phyloP scores from a whole-genome alignment of 2,329 filamentous ascomycete species.

The Parastagonospora avenae region DNA sequence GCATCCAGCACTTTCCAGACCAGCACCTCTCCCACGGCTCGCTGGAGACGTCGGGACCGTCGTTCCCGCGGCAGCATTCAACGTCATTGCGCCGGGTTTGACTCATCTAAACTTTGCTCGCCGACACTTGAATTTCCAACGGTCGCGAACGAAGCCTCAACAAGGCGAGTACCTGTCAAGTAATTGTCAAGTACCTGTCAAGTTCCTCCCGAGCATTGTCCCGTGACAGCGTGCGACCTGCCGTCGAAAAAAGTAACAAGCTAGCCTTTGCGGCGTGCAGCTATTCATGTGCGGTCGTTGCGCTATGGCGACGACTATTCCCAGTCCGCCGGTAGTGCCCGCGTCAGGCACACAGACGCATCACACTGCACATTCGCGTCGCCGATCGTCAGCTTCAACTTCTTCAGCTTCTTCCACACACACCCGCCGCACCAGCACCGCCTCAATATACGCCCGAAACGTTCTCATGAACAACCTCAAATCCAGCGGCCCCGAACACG shows the following conservation, averaged over 20 bases:
- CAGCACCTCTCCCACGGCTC: no score
- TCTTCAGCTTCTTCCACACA: conserved; percentile 10
- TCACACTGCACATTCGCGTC: neutral
- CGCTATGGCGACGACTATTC: no score
- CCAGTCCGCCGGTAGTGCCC: no score
- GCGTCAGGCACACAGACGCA: no score
- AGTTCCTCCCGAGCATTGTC: neutral
- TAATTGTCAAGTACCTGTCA: no score
- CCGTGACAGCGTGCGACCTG: conserved; percentile 1
- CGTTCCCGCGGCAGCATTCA: neutral
- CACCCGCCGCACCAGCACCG: conserved; percentile 48
- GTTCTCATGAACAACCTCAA: conserved; percentile 55
- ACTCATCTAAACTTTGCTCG: neutral
- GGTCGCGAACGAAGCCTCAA: neutral
- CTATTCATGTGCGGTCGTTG: neutral
- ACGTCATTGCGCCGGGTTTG: neutral
- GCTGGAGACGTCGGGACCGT: no score
- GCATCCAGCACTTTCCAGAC: no score
- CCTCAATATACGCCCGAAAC: conserved; percentile 56
- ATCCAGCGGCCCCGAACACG: conserved; percentile 25
- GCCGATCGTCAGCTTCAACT: conserved; percentile 2
- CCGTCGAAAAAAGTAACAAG: neutral
- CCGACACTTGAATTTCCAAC: neutral
- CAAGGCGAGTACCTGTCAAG: no score
- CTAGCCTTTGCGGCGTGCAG: neutral